Percentiles rank a stretch among this genome's conserved stretches.
phyloP scores from a whole-genome alignment of 169 alveolate species.

The Perkinsus chesapeaki region DNA sequence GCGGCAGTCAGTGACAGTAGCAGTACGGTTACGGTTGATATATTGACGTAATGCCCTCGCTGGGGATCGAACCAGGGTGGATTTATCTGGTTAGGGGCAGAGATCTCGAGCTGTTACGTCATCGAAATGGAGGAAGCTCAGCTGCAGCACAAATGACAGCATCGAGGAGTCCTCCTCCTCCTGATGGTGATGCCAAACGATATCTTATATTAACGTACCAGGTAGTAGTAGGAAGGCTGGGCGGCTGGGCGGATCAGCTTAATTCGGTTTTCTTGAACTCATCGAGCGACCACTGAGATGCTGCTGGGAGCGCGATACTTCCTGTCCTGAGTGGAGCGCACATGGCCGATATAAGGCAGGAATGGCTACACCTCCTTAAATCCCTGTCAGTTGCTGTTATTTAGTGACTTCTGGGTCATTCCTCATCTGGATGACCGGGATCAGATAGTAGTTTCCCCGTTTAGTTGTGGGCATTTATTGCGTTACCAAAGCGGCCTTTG shows the following conservation, averaged over 20 bases:
- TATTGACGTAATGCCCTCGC: neutral
- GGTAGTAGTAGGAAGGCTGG: too few species aligned
- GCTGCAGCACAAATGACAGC: neutral
- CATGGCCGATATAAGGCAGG: too few species aligned
- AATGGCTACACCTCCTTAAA: neutral
- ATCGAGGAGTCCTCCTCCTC: neutral
- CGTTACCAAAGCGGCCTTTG: too few species aligned
- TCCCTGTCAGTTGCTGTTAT: neutral
- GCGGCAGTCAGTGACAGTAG: neutral
- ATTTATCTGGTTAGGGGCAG: neutral
- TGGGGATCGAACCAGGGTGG: constrained; percentile 1
- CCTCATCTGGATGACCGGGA: too few species aligned
- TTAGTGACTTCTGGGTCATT: too few species aligned
- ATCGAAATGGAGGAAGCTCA: neutral
- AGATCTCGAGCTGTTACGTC: neutral
- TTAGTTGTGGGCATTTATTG: too few species aligned
- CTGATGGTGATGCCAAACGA: neutral
- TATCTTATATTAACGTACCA: neutral
- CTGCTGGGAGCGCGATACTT: too few species aligned
- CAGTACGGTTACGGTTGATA: neutral
- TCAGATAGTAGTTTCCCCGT: too few species aligned
- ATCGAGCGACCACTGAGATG: too few species aligned
- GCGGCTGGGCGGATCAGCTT: too few species aligned
- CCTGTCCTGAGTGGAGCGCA: too few species aligned
- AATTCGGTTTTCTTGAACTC: too few species aligned